Evolutionary conservation across 371 early-diverging fungal genomes (phyloP), one percentile per base, ranked within the genome.

Genomic region (Synchytrium microbalum): DNA sequence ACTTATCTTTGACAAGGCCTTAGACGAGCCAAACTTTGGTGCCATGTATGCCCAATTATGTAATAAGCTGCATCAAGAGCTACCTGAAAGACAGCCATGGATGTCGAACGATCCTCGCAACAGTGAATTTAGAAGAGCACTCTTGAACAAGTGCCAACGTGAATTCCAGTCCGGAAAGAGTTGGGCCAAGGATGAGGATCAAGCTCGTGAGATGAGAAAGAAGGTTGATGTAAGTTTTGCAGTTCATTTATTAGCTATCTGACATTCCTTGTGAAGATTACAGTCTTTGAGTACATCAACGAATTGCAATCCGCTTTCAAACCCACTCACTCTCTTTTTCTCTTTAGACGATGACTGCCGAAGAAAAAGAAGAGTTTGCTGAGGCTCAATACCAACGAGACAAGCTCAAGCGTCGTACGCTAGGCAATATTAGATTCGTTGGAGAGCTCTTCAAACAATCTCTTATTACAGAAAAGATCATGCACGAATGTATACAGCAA

Each of bases 361-460:
- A 77, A 62, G 81, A 81, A 60, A 76, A 75, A 66, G 67, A 64
- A 27, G 59, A 63, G 60, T 67, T 74, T 69, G 81, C 88, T 0
- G 86, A 88, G 58, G 90, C 89, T 64, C 88, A 95, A 74, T 92
- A 92, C 73, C 79, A 86, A 62, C 84, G 91, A 3, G 84, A 78
- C 69, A 95, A 93, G 84, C 85, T 90, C 61, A 96, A 98, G 84
- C 92, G 96, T 67, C 88, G 90, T 46, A 92, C 90, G 61, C 86
- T 98, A 60, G 96, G 96, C 69, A 87, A 96, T 68, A 87, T 94
- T 32, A 77, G 79, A 54, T 95, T 96, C 73, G 91, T 98, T 68
- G 95, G 97, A 71, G 95, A 96, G 75, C 79, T 98, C 58, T 98
- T 89, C 86, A 89, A 91, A 78, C 74, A 84, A 57, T 74, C 77